Evolutionary conservation across 805 yeast genomes (phyloP).

Genomic region (Yueomyces sinensis): DNA sequence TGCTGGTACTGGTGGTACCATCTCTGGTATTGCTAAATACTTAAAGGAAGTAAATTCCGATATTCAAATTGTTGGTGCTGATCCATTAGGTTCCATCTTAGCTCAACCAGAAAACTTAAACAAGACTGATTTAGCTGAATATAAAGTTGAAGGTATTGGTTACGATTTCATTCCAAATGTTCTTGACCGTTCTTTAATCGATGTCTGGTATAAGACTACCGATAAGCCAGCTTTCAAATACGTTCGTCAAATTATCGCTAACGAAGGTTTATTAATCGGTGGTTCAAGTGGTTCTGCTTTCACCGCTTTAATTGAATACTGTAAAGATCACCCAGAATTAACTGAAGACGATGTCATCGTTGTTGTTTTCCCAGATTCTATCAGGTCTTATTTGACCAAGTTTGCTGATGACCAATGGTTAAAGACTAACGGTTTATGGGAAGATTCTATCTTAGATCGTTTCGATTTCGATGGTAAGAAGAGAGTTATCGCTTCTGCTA

Average conservation of each 20-base stretch:
- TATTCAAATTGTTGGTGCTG: slow-evolving; percentile 62
- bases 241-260: slow-evolving; percentile 70
- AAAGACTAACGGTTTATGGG: slow-evolving; percentile 63
- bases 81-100: slow-evolving; percentile 76
- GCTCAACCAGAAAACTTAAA: slow-evolving; percentile 70
- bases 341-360: slow-evolving; percentile 66
- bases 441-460: slow-evolving; percentile 31
- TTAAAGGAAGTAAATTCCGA: slow-evolving; percentile 57
- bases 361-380: slow-evolving; percentile 74
- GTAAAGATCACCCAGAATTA: slow-evolving; percentile 43
- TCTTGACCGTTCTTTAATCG: slow-evolving; percentile 49
- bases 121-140: slow-evolving; percentile 35
- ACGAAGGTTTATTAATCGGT: slow-evolving; percentile 80
- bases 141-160: slow-evolving; percentile 85
- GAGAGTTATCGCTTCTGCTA: slow-evolving; percentile 9
- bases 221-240: slow-evolving; percentile 68
- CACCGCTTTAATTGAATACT: slow-evolving; percentile 62
- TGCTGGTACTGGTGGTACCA: slow-evolving; percentile 92
- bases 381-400: slow-evolving; percentile 76
- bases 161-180: slow-evolving; percentile 82
- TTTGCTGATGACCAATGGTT: slow-evolving; percentile 89
- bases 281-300: slow-evolving; percentile 84
- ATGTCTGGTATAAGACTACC: slow-evolving; percentile 76
- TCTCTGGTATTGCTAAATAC: slow-evolving; percentile 67
- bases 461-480: slow-evolving; percentile 15